Conservation (phyloP, 164 flowering plant species). For the Macadamia integrifolia region DNA sequence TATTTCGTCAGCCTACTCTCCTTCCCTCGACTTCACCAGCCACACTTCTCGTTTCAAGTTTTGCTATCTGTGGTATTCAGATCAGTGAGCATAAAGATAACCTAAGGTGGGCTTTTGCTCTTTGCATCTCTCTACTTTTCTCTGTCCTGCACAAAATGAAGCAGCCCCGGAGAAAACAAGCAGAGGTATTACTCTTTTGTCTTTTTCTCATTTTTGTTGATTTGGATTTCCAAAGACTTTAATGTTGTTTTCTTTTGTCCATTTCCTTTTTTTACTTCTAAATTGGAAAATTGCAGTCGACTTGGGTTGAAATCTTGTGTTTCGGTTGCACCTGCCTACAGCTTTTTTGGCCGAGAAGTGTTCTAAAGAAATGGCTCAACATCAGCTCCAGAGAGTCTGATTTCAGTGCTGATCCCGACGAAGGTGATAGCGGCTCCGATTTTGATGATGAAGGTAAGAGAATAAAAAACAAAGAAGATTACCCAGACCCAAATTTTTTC, state of each 20-base stretch:
- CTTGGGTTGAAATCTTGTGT: slow-evolving; percentile 81
- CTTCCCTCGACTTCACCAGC: neutral
- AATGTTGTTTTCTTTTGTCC: neutral
- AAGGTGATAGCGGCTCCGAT: slow-evolving; percentile 43
- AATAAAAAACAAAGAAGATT: neutral
- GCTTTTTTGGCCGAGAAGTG: slow-evolving; percentile 69
- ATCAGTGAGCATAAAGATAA: neutral
- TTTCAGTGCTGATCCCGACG: slow-evolving; percentile 76
- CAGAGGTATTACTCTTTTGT: neutral
- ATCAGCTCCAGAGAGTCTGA: slow-evolving; percentile 51
- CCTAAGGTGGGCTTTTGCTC: neutral
- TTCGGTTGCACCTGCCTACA: slow-evolving; percentile 82
- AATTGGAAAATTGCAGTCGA: slow-evolving; percentile 35
- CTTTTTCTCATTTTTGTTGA: neutral
- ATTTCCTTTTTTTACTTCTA: neutral
- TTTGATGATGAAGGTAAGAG: slow-evolving; percentile 33
- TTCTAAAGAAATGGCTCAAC: slow-evolving; percentile 83
- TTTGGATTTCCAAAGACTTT: neutral
- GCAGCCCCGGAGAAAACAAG: neutral
- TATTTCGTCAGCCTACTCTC: too few relatives aligned
- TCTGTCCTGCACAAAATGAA: neutral
- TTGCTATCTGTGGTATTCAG: neutral
- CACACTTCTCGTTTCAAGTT: neutral
- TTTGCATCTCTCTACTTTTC: neutral
- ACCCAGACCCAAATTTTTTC: neutral